Percentiles rank a stretch among this genome's conserved stretches.
These are phyloP conservation scores for Boletales sp. DNA, from an alignment of 768 basidiomycete genomes.

Conservation along the genomic window DNA sequence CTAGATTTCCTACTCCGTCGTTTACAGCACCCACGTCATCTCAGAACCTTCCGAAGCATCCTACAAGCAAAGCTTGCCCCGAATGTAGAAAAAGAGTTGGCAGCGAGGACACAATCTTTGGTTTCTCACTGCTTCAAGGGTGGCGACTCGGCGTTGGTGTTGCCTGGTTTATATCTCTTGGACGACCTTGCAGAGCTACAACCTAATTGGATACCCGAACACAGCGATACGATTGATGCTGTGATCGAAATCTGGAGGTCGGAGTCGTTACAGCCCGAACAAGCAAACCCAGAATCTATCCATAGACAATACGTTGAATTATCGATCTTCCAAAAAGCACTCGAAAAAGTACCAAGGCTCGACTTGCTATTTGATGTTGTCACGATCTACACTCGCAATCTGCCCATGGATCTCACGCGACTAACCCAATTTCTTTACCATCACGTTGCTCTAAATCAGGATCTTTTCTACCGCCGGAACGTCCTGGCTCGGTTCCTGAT, in stretches of 20 bases:
- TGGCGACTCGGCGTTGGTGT: constrained; percentile 46
- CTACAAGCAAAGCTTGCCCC: constrained; percentile 78
- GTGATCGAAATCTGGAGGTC: constrained; percentile 70
- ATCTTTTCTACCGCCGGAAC: constrained; percentile 71
- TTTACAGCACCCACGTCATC: constrained; percentile 71
- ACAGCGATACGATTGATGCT: constrained; percentile 63
- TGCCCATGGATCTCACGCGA: constrained; percentile 77
- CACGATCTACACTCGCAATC: constrained; percentile 71
- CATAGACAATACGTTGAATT: constrained; percentile 66
- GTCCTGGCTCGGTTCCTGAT: constrained; percentile 80
- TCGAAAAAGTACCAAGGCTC: constrained; percentile 70
- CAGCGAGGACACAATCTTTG: constrained; percentile 53
- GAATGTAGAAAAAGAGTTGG: constrained; percentile 64
- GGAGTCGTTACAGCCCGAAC: constrained; percentile 45
- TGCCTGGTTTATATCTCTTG: constrained; percentile 74
- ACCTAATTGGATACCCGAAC: constrained; percentile 68
- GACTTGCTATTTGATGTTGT: constrained; percentile 89
- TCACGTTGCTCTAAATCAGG: constrained; percentile 73
- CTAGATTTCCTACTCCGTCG: constrained; percentile 81
- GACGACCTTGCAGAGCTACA: constrained; percentile 68
- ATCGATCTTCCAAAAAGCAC: constrained; percentile 70
- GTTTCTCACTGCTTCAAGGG: constrained; percentile 49
- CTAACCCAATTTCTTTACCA: constrained; percentile 83
- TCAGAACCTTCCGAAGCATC: constrained; percentile 82
- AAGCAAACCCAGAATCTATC: constrained; percentile 45